Evolutionary conservation across 768 basidiomycete species (phyloP), one percentile per base, ranked within the genome.

Genomic region (Naematelia aurantialba): DNA sequence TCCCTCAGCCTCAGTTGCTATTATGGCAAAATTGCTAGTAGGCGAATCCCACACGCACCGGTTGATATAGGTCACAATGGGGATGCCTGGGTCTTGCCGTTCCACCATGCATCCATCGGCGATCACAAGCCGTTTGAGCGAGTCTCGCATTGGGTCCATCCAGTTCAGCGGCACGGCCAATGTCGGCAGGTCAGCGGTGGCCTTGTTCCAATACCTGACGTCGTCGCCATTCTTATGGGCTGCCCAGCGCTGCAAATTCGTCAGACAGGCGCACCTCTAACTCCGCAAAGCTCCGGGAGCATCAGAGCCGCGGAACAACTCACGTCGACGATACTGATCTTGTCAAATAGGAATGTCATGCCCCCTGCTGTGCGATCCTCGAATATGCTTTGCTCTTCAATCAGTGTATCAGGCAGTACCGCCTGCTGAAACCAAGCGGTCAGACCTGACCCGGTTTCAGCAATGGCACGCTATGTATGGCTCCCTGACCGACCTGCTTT

Each of bases 41-140:
- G 8, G 8, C n/a, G 8, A 5, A 21, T 10, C n/a, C n/a, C n/a
- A 11, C n/a, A 29, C 52, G 30, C 52, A 52, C 52, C 70, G 42
- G 31, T 68, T 69, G 47, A 72, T 62, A 51, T 72, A 72, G 5
- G 67, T 57, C 22, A 72, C 68, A 14, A 72, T 56, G 4, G 70
- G 70, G 1, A 67, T 56, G 31, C 55, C 53, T 5, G 45, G 30
- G n/a, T 58, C 57, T 26, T 60, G 34, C 31, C 65, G 34, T 17
- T 67, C 52, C 2, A 62, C 49, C n/a, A 54, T 49, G 21, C 66
- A 67, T 21, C 63, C 59, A 39, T 55, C 50, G 14, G 62, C 53
- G 5, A 57, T 31, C 2, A 57, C 57, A 11, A 62, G 45, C 4
- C 17, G 22, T 26, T 60, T 61, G 45, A 71, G 55, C 4, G 62